These are phyloP conservation scores for Castanea crenata DNA, from an alignment of 306 rosid species.

Conservation along the genomic window DNA sequence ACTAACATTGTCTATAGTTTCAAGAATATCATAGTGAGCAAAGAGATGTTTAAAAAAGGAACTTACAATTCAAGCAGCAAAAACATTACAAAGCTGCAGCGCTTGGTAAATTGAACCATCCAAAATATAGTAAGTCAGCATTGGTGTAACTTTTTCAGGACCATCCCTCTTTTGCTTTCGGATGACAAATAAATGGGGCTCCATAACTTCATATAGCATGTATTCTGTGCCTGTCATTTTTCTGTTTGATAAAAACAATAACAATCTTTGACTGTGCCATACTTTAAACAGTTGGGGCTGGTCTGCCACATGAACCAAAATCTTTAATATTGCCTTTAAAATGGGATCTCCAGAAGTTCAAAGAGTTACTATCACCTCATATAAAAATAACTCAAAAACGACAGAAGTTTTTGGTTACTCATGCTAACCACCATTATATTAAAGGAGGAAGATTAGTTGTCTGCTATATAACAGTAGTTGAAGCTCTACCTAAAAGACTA, in stretches of 20 bases:
- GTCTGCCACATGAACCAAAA: neutral
- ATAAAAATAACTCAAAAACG: too few species aligned
- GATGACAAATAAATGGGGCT: constrained; percentile 76
- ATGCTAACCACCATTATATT: too few species aligned
- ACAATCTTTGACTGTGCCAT: constrained; percentile 13
- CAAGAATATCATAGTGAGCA: neutral
- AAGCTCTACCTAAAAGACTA: too few species aligned
- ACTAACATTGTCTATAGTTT: neutral
- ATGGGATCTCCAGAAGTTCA: neutral
- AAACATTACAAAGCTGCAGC: constrained; percentile 86
- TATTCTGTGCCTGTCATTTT: constrained; percentile 82
- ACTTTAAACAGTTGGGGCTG: constrained; percentile 11
- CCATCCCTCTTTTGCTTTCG: constrained; percentile 90
- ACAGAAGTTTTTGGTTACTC: too few species aligned
- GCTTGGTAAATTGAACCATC: constrained; percentile 96
- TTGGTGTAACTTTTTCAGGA: constrained; percentile 83
- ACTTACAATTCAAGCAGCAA: constrained; percentile 83
- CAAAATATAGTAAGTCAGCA: constrained; percentile 77
- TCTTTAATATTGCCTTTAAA: neutral
- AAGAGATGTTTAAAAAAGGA: constrained; percentile 3
- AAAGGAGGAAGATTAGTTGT: too few species aligned
- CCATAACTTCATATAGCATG: constrained; percentile 74
- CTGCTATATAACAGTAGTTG: too few species aligned
- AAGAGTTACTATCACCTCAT: neutral
- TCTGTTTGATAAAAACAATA: constrained; percentile 33